Conservation (phyloP, 176 grass and related monocot species). For the Melocanna baccifera region DNA sequence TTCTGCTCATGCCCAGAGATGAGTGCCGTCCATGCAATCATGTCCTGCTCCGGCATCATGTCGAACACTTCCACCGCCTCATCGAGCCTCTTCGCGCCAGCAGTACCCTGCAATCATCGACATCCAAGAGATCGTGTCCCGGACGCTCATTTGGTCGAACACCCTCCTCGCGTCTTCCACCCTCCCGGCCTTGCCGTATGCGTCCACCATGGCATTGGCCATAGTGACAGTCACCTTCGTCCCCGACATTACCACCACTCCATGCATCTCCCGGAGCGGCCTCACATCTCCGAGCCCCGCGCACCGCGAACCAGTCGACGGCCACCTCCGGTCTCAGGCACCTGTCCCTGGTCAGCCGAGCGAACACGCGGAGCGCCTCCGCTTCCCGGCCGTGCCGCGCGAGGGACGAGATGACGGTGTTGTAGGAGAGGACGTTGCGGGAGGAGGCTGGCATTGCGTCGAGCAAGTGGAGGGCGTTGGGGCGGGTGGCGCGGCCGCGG, state of each 20-base stretch:
- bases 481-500: neutral
- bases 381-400: slow-evolving; percentile 21
- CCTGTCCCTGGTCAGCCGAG: slow-evolving; percentile 38
- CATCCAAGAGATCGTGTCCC: slow-evolving; percentile 46
- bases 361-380: slow-evolving; percentile 33
- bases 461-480: slow-evolving; percentile 41
- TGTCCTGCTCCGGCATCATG: slow-evolving; percentile 41
- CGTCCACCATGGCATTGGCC: slow-evolving; percentile 63
- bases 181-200: slow-evolving; percentile 53
- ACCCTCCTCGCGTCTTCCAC: slow-evolving; percentile 40
- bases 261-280: slow-evolving; percentile 53
- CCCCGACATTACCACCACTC: slow-evolving; percentile 22
- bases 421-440: slow-evolving; percentile 57
- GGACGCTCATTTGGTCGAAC: slow-evolving; percentile 39
- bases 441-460: slow-evolving; percentile 32
- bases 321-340: slow-evolving; percentile 14
- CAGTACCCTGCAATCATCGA: slow-evolving; percentile 56
- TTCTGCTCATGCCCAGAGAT: slow-evolving; percentile 77
- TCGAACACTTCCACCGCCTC: slow-evolving; percentile 38
- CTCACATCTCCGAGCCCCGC: slow-evolving; percentile 32
- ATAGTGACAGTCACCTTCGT: slow-evolving; percentile 57
- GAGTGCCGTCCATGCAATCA: slow-evolving; percentile 60
- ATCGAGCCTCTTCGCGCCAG: slow-evolving; percentile 26
- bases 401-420: slow-evolving; percentile 60
- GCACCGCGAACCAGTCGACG: slow-evolving; percentile 53